Evolutionary conservation across 208 protist genomes (phyloP).

Genomic region (Leptomonas pyrrhocoris): DNA sequence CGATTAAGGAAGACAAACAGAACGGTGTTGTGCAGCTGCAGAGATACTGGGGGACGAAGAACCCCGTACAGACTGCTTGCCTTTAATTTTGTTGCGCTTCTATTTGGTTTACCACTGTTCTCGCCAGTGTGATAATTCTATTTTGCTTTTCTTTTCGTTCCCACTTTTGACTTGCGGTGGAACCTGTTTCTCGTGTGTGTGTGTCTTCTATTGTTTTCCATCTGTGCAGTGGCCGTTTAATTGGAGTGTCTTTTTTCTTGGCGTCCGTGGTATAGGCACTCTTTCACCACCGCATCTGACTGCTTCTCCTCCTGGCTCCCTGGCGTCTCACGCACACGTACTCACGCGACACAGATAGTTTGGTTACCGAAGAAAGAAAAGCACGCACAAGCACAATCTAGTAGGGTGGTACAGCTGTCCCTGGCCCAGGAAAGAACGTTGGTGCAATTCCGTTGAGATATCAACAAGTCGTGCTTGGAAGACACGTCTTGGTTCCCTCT

Average conservation of each 20-base stretch:
- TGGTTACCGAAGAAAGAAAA: background rate
- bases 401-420: background rate
- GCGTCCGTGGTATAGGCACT: background rate
- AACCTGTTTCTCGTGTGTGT: background rate
- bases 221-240: slow-evolving; percentile 3
- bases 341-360: background rate
- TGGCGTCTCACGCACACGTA: background rate
- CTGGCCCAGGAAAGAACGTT: background rate
- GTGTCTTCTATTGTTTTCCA: slow-evolving; percentile 1
- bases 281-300: background rate
- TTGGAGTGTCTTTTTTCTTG: background rate
- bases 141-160: background rate
- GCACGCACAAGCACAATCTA: background rate
- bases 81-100: background rate
- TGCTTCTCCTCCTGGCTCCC: background rate
- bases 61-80: too few relatives aligned
- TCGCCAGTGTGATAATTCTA: background rate
- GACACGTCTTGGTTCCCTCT: too few relatives aligned
- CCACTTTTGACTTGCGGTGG: background rate
- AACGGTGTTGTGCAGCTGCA: too few relatives aligned
- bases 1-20: too few relatives aligned
- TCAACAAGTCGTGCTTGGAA: too few relatives aligned
- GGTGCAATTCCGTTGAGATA: background rate
- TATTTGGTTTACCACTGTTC: background rate
- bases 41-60: too few relatives aligned